Evolutionary conservation across 2,329 filamentous ascomycete species (phyloP), one percentile per base, ranked within the genome.

Genomic region (Cryphonectria japonica): DNA sequence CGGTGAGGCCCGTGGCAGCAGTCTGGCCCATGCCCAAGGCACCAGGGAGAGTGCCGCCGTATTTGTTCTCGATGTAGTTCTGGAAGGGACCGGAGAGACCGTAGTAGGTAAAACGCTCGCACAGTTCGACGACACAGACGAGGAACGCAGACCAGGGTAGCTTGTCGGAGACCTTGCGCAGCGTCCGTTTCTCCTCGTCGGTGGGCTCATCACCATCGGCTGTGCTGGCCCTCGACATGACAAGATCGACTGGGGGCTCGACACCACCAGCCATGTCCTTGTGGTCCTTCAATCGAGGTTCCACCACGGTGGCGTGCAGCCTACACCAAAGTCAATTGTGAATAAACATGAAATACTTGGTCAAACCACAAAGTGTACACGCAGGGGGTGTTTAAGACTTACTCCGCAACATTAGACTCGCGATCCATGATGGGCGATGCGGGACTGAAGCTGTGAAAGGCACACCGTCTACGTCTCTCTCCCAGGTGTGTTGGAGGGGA

Each of bases 91-190:
- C 72, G 0, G 72, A 70, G 60, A 73, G 70, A 26, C 72, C 72
- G 13, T 73, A 73, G 46, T 73, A 73, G 29, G 72, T 72, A 14
- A 71, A 71, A 5, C 70, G 71, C 19, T 73, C 70, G 62, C 70
- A 71, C 4, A 67, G 70, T 65, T 73, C 72, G 52, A 73, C 63
- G 8, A 72, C 39, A 52, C 72, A 73, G 41, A 73, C 67, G 32
- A 73, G 67, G 65, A 72, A 73, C 52, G 70, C 72, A 11, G 72
- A 69, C 72, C 72, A 73, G 1, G 72, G 70, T 41, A 73, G 67
- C 41, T 64, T 71, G 68, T 71, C 72, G 29, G 72, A 29, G 62
- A 73, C 72, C 65, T 66, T 70, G 63, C 72, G 72, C 50, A 73
- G 57, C 19, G n/a, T 70, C 19, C 57, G 64, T 43, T 65, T 72